A percentile compares a stretch with the other conserved stretches of the same genome.
phyloP scores from a whole-genome alignment of 345 rosid species.

The Corchorus olitorius region DNA sequence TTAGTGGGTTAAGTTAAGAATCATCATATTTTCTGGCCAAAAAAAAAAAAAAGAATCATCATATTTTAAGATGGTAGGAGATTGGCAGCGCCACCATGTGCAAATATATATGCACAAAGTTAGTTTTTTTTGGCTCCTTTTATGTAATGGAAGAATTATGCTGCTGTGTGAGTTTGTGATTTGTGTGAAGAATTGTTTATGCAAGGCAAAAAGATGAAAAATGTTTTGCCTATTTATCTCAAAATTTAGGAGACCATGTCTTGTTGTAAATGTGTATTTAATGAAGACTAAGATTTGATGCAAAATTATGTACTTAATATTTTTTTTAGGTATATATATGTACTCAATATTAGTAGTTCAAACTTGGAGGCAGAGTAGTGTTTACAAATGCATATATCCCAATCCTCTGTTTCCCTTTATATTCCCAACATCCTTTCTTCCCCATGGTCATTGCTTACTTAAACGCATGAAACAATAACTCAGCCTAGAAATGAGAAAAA shows the following conservation, averaged over 20 bases:
- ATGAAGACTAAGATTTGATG: background rate
- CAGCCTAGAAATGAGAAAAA: too few relatives aligned
- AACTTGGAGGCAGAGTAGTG: too few relatives aligned
- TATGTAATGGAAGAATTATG: background rate
- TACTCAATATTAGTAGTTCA: too few relatives aligned
- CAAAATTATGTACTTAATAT: background rate
- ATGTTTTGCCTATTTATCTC: background rate
- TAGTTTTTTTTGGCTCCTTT: background rate
- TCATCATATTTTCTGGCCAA: conserved; percentile 3
- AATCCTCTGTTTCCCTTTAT: background rate
- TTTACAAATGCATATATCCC: too few relatives aligned
- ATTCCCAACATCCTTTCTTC: too few relatives aligned
- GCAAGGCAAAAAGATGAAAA: background rate
- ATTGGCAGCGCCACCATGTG: background rate
- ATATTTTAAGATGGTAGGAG: background rate
- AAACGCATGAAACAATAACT: too few relatives aligned
- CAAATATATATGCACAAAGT: conserved; percentile 2
- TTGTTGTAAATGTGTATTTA: background rate
- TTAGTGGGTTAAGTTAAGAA: background rate
- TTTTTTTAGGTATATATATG: too few relatives aligned
- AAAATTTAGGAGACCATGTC: background rate
- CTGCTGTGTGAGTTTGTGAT: background rate
- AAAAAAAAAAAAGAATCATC: too few relatives aligned
- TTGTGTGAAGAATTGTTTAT: conserved; percentile 2
- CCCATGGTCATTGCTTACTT: too few relatives aligned